These are phyloP conservation scores for Staphylotrichum tortipilum DNA, from an alignment of 495 filamentous ascomycete species.

Conservation along the genomic window DNA sequence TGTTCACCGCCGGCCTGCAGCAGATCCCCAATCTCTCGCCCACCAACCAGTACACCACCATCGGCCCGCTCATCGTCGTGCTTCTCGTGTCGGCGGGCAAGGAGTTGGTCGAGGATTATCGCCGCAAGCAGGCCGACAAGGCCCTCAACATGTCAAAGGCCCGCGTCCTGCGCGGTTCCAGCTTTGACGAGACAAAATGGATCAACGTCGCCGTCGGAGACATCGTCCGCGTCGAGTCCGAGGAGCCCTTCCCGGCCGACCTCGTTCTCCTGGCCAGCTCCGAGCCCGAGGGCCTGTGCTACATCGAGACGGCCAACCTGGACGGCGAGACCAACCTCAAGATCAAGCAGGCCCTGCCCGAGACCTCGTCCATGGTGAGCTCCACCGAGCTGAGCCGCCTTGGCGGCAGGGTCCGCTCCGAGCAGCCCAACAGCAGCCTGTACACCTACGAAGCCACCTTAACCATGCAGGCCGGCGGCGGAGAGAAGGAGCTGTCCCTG, in stretches of 20 bases:
- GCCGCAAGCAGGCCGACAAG: slow-evolving; percentile 78
- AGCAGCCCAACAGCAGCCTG: slow-evolving; percentile 96
- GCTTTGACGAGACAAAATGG: slow-evolving; percentile 84
- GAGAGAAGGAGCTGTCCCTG: slow-evolving; percentile 86
- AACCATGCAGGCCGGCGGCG: slow-evolving; percentile 85
- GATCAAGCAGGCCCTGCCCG: slow-evolving; percentile 96
- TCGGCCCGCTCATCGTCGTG: slow-evolving; percentile 83
- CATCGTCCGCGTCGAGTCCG: slow-evolving; percentile 88
- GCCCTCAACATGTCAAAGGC: slow-evolving; percentile 84
- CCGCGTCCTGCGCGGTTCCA: slow-evolving; percentile 71
- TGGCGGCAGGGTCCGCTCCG: slow-evolving; percentile 79
- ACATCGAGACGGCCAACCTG: slow-evolving; percentile 97
- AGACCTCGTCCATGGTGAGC: slow-evolving; percentile 82
- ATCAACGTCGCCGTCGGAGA: slow-evolving; percentile 90
- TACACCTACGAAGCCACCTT: slow-evolving; percentile 98
- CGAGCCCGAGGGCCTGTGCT: slow-evolving; percentile 95
- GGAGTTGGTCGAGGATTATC: slow-evolving; percentile 89
- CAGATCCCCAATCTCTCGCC: slow-evolving; percentile 94
- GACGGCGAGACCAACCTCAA: slow-evolving; percentile 99
- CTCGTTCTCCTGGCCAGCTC: slow-evolving; percentile 86
- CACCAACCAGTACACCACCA: slow-evolving; percentile 91
- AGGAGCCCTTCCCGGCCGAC: slow-evolving; percentile 94
- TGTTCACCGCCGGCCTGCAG: slow-evolving; percentile 92
- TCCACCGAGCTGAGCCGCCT: slow-evolving; percentile 78
- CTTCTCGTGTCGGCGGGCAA: slow-evolving; percentile 89